Conservation (phyloP, 202 grass and related monocot species). For the Dendrocalamus latiflorus region DNA sequence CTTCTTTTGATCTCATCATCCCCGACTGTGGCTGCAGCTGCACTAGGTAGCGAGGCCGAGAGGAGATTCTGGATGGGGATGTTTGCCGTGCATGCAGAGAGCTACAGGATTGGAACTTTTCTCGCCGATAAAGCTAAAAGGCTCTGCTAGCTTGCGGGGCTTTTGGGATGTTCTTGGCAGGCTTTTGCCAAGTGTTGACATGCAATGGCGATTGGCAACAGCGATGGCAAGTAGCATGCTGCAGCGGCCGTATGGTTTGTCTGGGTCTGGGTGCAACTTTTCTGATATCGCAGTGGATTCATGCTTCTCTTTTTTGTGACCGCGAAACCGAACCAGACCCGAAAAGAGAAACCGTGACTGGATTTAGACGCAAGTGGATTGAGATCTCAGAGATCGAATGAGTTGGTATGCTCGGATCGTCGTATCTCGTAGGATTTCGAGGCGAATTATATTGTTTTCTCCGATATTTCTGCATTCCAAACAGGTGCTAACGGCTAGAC, state of each 20-base stretch:
- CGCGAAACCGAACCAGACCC: background rate
- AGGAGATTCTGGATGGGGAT: background rate
- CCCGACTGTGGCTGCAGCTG: background rate
- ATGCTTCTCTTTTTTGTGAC: background rate
- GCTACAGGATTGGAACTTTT: slow-evolving; percentile 15
- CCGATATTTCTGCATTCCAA: no score
- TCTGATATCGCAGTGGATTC: background rate
- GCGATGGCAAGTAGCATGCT: background rate
- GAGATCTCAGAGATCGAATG: no score
- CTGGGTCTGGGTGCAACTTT: background rate
- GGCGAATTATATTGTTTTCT: no score
- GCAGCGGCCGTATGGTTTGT: background rate
- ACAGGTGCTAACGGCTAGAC: no score
- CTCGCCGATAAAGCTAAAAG: slow-evolving; percentile 1
- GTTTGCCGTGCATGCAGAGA: background rate
- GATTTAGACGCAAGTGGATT: no score
- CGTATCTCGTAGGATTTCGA: no score
- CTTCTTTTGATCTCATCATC: background rate
- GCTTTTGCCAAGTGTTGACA: background rate
- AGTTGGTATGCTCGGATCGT: no score
- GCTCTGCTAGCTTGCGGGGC: background rate
- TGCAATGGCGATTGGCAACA: background rate
- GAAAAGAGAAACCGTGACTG: background rate
- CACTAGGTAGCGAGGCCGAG: background rate
- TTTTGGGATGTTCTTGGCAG: slow-evolving; percentile 30